These are phyloP conservation scores for Globisporangium perplexum DNA, from an alignment of 352 stramenopile genomes.

Conservation along the genomic window DNA sequence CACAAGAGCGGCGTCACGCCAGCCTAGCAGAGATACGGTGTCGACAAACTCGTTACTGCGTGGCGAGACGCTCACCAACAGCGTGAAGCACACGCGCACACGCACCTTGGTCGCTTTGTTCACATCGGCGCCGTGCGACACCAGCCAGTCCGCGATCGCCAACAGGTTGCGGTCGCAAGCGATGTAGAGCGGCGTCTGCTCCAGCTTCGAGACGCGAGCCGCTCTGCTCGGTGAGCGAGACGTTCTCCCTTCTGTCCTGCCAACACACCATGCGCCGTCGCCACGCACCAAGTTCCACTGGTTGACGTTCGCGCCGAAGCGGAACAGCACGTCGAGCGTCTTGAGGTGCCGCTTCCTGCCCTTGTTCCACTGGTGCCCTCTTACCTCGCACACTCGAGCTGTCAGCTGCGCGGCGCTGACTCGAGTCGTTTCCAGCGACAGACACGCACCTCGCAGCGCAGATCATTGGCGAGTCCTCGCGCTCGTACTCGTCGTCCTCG, in stretches of 20 bases:
- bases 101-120: conserved; percentile 47
- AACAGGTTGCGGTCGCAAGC: conserved; percentile 45
- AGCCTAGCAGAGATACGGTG: conserved; percentile 1
- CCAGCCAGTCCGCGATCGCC: conserved; percentile 35
- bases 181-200: conserved; percentile 52
- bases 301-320: conserved; percentile 50
- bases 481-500: conserved; percentile 41
- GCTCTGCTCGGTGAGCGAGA: neutral
- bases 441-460: conserved; percentile 39
- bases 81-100: no score
- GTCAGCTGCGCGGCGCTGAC: no score
- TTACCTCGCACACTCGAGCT: conserved; percentile 2
- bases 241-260: neutral
- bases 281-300: conserved; percentile 37
- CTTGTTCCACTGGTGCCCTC: conserved; percentile 35
- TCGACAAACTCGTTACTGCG: neutral
- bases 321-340: conserved; percentile 44
- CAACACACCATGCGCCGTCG: neutral
- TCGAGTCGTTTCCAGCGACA: no score
- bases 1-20: conserved; percentile 49
- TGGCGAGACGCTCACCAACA: neutral
- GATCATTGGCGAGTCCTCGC: conserved; percentile 52
- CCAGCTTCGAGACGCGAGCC: conserved; percentile 19
- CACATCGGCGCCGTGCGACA: conserved; percentile 44
- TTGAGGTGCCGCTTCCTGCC: conserved; percentile 42